Evolutionary conservation across 2,329 filamentous ascomycete species (phyloP).

Genomic region (Sclerotinia nivalis): DNA sequence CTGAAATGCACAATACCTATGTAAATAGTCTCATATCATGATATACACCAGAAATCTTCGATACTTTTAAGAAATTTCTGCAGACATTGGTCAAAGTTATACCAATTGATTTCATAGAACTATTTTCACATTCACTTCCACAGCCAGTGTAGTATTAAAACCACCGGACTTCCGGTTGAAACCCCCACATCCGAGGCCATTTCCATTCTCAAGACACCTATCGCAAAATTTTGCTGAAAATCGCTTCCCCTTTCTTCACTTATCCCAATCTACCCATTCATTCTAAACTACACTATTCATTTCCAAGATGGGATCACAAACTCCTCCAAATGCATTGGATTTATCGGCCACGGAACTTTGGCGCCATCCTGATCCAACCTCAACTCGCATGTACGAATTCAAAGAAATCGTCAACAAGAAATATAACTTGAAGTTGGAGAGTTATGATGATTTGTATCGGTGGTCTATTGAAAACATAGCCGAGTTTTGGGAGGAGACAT

Average conservation of each 20-base stretch:
- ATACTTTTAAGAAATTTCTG: background rate
- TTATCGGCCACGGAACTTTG: conserved; percentile 56
- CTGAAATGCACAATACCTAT: background rate
- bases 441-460: conserved; percentile 74
- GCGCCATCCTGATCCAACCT: conserved; percentile 66
- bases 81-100: too few species aligned
- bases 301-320: background rate
- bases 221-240: background rate
- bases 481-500: conserved; percentile 81
- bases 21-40: conserved; percentile 2
- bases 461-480: conserved; percentile 81
- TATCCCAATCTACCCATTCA: background rate
- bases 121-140: background rate
- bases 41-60: background rate
- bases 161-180: background rate
- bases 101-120: background rate
- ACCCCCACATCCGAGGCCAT: background rate
- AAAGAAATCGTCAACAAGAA: conserved; percentile 68
- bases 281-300: background rate
- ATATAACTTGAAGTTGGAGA: conserved; percentile 60
- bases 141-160: background rate
- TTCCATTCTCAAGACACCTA: background rate
- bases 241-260: conserved; percentile 20
- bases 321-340: background rate
- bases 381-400: conserved; percentile 73